These are phyloP conservation scores for Nothopassalora personata DNA, from an alignment of 2,329 filamentous ascomycete species.

Conservation along the genomic window DNA sequence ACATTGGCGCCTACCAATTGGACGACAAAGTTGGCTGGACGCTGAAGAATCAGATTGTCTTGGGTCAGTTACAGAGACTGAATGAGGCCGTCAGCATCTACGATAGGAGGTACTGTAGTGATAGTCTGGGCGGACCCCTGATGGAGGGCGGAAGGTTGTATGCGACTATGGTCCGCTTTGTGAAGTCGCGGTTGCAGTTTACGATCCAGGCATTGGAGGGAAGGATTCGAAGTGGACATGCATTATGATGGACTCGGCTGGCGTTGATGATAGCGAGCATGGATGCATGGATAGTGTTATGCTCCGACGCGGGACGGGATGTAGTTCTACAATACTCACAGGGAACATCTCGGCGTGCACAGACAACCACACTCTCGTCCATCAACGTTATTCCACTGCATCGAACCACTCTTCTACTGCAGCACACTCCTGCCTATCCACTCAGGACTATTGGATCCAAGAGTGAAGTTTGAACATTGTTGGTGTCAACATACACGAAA, in stretches of 20 bases:
- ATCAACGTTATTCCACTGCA: neutral
- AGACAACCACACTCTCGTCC: neutral
- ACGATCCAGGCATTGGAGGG: conserved; percentile 12
- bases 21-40: conserved; percentile 14
- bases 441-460: too few species aligned
- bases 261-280: neutral
- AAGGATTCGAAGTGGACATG: neutral
- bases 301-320: neutral
- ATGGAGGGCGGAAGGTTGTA: conserved; percentile 7
- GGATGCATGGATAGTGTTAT: neutral
- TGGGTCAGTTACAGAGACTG: conserved; percentile 16
- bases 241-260: neutral
- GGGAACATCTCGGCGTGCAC: neutral
- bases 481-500: too few species aligned
- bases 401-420: too few species aligned
- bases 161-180: conserved; percentile 4
- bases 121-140: neutral
- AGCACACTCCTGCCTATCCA: too few species aligned
- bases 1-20: conserved; percentile 11
- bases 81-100: conserved; percentile 9
- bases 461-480: too few species aligned
- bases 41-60: conserved; percentile 17
- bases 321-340: neutral
- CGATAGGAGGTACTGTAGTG: conserved; percentile 5
- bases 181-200: conserved; percentile 12